phyloP scores from a whole-genome alignment of 805 yeast genomes.

The Danielozyma ontarioensis region DNA sequence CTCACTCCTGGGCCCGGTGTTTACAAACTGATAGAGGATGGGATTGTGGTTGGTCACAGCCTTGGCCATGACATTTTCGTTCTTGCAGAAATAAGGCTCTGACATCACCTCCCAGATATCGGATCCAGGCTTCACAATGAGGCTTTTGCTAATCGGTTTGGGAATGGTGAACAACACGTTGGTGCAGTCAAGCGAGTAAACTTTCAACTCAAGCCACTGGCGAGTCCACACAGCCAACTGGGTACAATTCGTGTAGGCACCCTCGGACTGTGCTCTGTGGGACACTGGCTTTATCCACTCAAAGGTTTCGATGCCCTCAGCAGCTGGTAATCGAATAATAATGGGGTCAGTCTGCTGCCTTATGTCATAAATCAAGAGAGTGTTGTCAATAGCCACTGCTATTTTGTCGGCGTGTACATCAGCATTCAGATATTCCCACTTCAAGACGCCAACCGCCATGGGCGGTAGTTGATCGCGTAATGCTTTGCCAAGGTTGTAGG shows the following conservation, averaged over 20 bases:
- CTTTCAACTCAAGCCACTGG: slow-evolving; percentile 19
- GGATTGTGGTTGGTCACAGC: slow-evolving; percentile 3
- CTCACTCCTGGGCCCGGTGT: slow-evolving; percentile 27
- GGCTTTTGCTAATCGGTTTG: slow-evolving; percentile 21
- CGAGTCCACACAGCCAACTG: slow-evolving; percentile 29
- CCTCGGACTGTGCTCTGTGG: slow-evolving; percentile 8
- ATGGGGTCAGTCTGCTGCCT: slow-evolving; percentile 19
- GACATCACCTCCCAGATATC: slow-evolving; percentile 30
- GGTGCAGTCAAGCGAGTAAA: slow-evolving; percentile 35
- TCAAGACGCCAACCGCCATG: slow-evolving; percentile 5
- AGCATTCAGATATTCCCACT: slow-evolving; percentile 19
- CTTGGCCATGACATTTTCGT: slow-evolving; percentile 1
- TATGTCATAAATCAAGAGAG: slow-evolving; percentile 21
- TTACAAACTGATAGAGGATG: slow-evolving; percentile 22
- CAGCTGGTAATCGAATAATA: slow-evolving; percentile 22
- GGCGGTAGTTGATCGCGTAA: no score
- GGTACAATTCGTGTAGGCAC: slow-evolving; percentile 28
- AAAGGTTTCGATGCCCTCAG: slow-evolving; percentile 25
- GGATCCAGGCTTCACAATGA: slow-evolving; percentile 14
- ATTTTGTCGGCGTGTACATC: slow-evolving; percentile 18
- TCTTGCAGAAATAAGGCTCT: slow-evolving; percentile 12
- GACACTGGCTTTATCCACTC: slow-evolving; percentile 29
- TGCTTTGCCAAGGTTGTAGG: no score
- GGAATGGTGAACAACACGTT: slow-evolving; percentile 25
- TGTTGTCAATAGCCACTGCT: slow-evolving; percentile 20